Percentiles rank a stretch among this genome's conserved stretches.
phyloP scores from a whole-genome alignment of 2,329 filamentous ascomycete genomes.

The Chalaropsis thielavioides region DNA sequence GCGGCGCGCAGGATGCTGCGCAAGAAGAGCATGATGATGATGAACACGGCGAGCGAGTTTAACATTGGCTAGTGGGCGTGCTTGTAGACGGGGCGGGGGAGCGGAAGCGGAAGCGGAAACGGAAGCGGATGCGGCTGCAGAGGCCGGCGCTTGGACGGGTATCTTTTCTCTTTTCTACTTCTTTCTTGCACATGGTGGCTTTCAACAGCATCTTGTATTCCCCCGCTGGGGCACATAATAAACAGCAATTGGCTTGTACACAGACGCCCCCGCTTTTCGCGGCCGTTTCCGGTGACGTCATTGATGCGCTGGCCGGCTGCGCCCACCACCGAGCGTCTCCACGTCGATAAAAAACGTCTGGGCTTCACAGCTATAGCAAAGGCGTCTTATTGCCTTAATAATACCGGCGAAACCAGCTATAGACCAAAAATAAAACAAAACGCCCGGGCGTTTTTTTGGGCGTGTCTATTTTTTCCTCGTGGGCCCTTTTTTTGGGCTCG shows the following conservation, averaged over 20 bases:
- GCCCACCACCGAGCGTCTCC: too few species aligned
- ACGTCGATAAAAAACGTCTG: neutral
- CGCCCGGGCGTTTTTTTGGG: neutral
- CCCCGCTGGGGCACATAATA: too few species aligned
- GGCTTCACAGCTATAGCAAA: neutral
- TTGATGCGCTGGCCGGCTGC: neutral
- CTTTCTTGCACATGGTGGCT: too few species aligned
- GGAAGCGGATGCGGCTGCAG: neutral
- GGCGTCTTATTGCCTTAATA: neutral
- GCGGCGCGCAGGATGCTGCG: conserved; percentile 36
- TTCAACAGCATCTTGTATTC: too few species aligned
- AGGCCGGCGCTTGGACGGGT: too few species aligned
- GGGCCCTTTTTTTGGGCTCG: too few species aligned
- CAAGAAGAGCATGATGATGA: conserved; percentile 52
- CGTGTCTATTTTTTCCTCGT: neutral
- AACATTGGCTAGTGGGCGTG: conserved; percentile 41
- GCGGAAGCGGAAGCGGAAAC: neutral
- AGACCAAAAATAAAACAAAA: neutral
- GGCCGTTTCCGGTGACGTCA: neutral
- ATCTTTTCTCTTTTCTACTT: neutral
- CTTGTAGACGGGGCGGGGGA: neutral
- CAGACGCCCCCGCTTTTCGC: neutral
- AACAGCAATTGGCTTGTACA: neutral
- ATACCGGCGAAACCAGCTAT: neutral
- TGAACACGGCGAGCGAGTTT: conserved; percentile 50